Conservation (phyloP, 306 rosid species). For the Acacia acuminata region DNA sequence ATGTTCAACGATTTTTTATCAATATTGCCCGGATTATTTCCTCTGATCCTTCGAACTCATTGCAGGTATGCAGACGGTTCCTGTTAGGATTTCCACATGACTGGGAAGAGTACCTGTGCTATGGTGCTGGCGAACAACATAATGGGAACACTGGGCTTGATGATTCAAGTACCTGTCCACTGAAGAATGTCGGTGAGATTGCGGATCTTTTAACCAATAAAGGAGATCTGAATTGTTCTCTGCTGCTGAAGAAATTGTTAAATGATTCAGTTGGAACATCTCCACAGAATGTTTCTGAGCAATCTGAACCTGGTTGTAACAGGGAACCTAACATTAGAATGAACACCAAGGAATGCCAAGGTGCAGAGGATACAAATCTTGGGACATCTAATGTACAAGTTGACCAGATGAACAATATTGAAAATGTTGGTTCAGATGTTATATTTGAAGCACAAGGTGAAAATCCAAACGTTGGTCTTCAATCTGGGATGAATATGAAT, state of each 20-base stretch:
- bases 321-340: not conserved
- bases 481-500: not conserved
- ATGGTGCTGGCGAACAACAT: slow-evolving; percentile 21
- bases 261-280: slow-evolving; percentile 16
- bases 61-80: slow-evolving; percentile 59
- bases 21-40: not conserved
- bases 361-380: not conserved
- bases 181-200: not conserved
- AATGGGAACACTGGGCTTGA: slow-evolving; percentile 22
- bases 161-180: slow-evolving; percentile 31
- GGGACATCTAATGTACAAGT: not conserved
- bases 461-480: not conserved
- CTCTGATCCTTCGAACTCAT: not conserved
- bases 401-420: slow-evolving; percentile 10
- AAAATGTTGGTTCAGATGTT: slow-evolving; percentile 25
- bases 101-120: slow-evolving; percentile 56
- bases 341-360: slow-evolving; percentile 8
- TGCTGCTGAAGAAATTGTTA: slow-evolving; percentile 16
- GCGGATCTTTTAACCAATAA: slow-evolving; percentile 37
- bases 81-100: slow-evolving; percentile 72
- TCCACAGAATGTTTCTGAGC: not conserved
- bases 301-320: slow-evolving; percentile 12
- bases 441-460: not conserved
- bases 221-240: slow-evolving; percentile 36
- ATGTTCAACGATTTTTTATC: not conserved